Evolutionary conservation across 441 rosid species (phyloP), one percentile per base, ranked within the genome.

Genomic region (Aleurites moluccanus): DNA sequence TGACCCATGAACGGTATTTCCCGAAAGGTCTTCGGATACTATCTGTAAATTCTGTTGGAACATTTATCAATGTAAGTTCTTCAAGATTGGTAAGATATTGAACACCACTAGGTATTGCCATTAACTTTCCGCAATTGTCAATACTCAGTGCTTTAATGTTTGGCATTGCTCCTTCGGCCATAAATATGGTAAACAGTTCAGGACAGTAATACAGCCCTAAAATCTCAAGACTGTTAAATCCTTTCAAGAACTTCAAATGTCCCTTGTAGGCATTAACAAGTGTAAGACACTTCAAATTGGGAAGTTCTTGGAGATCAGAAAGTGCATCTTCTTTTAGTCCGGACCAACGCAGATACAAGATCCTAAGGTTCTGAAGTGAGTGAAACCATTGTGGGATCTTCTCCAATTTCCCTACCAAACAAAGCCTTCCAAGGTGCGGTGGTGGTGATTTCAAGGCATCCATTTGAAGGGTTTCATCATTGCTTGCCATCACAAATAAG

Each of bases 401-500:
- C 21, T 44, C 30, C 57, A 40, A 9, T 35, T 50, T 64, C 27
- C 70, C 70, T 3, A 42, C 55, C 55, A 66, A 45, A 21, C 30
- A 9, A 13, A 66, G 70, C 14, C 35, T 45, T 10, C n/a, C 15
- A 7, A 66, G 70, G 21, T 4, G 10, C 1, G 23, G 44, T 28
- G 66, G 66, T 28, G 66, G 18, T 62, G n/a, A 3, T 62, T 28
- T 33, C 30, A 66, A 13, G 10, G 70, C 70, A 45, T 66, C 56
- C 56, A 66, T 42, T 3, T 15, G 30, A 10, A 66, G 70, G 33
- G 45, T 47, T n/a, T 66, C 55, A 30, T 10, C 6, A 5, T 14
- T 23, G 10, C 8, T 33, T 65, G 52, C 70, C 55, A 45, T 45
- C 18, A 42, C 70, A 66, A 66, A 66, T 66, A 66, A 66, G 35